These are phyloP conservation scores for Kurtzmaniella natalensis DNA, from an alignment of 1,139 yeast genomes.

Conservation along the genomic window DNA sequence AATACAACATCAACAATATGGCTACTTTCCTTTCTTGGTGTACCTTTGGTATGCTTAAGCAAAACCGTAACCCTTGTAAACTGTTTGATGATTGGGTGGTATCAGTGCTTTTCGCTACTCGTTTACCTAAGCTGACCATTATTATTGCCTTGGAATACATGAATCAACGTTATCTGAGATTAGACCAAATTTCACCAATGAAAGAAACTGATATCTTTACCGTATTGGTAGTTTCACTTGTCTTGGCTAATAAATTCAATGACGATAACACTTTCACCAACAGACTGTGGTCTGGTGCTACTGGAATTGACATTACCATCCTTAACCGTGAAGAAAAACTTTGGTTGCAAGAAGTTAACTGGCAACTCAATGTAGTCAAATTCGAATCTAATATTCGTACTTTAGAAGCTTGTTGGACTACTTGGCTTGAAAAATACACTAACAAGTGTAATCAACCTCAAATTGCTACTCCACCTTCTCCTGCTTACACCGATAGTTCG, in stretches of 20 bases:
- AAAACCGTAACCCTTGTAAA: slow-evolving; percentile 44
- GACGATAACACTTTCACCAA: slow-evolving; percentile 97
- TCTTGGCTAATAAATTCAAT: slow-evolving; percentile 88
- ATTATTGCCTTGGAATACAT: slow-evolving; percentile 76
- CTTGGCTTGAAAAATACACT: slow-evolving; percentile 40
- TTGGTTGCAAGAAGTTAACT: slow-evolving; percentile 59
- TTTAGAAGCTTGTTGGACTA: slow-evolving; percentile 45
- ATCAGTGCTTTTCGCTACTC: slow-evolving; percentile 80
- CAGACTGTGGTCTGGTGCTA: slow-evolving; percentile 92
- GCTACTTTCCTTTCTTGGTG: slow-evolving; percentile 68
- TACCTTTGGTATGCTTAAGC: slow-evolving; percentile 57
- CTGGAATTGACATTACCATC: slow-evolving; percentile 61
- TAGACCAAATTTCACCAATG: slow-evolving; percentile 21
- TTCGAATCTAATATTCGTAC: slow-evolving; percentile 38
- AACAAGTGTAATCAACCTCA: slow-evolving; percentile 4
- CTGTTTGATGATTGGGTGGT: slow-evolving; percentile 58
- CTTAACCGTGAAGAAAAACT: slow-evolving; percentile 66
- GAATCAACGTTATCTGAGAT: slow-evolving; percentile 38
- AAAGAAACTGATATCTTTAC: slow-evolving; percentile 50
- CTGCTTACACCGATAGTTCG: slow-evolving; percentile 3
- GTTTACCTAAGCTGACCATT: slow-evolving; percentile 80
- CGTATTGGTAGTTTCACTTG: slow-evolving; percentile 63
- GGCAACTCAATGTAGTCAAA: slow-evolving; percentile 46
- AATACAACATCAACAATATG: slow-evolving; percentile 75
- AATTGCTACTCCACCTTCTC: slow-evolving; percentile 8